Base-by-base conservation (phyloP, 2,329 filamentous ascomycete species). In the Rhynchosporium secalis region DNA sequence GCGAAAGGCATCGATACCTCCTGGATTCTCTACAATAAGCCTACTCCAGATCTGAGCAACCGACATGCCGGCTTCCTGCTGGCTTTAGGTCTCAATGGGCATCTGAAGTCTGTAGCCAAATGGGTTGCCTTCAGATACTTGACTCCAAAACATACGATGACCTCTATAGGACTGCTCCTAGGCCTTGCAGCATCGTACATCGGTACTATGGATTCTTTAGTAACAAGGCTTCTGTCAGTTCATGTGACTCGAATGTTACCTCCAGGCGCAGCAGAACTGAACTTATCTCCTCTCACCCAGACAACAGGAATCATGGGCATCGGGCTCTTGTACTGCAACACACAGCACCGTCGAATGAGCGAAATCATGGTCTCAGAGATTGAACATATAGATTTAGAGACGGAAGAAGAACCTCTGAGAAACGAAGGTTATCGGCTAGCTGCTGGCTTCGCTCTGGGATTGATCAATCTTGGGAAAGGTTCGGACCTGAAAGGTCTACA, bases 111-210 rank as follows among this genome's bases (percentile, higher is more conserved):
- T 7, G 84, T 99, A 33, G 95, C 95, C 2, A 98, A 98, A 78
- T 99, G 95, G 94, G 89, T 99, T 48, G 94, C 93, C 8, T 99
- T 98, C 83, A 98, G 97, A 73, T 99, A 99, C 70, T 80, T 99
- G n/a, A 99, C 95, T 0, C 94, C 95, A 1, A 99, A 99, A 72
- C 96, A 99, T 75, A 96, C 93, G 31, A 99, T 99, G 95, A 98
- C 95, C 29, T 98, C 95, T 0, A 94, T 99, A 60, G 95, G 95
- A 9, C 80, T 99, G n/a, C 81, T 99, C 3, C 81, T 99, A 0
- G 95, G 95, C 0, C 81, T 99, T 20, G 93, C 95, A 8, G 95
- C 91, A 31, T 98, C 95, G 1, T 96, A 96, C 73, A 82, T 97
- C 68, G 95, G 96, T 1, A 98, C 93, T 2, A 98, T 98, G 94